A percentile compares a stretch with the other conserved stretches of the same genome.
phyloP scores from a whole-genome alignment of 331 rosid genomes.

The Quercus tomentella region DNA sequence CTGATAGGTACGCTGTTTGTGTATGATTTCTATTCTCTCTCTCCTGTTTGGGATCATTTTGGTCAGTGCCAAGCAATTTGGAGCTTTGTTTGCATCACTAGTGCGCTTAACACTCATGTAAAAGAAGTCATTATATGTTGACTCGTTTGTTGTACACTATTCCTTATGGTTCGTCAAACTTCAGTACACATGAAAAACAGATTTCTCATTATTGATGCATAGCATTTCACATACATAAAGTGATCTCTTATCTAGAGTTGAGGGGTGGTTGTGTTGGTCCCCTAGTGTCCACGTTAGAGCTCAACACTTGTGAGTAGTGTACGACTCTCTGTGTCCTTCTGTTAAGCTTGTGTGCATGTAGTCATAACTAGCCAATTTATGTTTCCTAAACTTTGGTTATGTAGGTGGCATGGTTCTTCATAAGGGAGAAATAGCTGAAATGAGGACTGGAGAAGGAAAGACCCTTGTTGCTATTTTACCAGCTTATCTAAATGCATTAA shows the following conservation, averaged over 20 bases:
- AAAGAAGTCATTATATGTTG: background rate
- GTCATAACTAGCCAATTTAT: background rate
- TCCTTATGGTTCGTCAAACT: background rate
- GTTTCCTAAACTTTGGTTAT: constrained; percentile 17
- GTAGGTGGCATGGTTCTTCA: constrained; percentile 97
- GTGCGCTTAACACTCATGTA: background rate
- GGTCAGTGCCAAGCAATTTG: background rate
- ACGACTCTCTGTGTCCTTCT: background rate
- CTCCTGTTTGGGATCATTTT: background rate
- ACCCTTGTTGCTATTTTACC: constrained; percentile 95
- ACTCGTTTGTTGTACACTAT: background rate
- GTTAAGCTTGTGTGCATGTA: background rate
- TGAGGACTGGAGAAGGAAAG: constrained; percentile 99
- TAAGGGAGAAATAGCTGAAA: constrained; percentile 96
- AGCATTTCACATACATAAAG: background rate
- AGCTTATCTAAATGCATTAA: constrained; percentile 85
- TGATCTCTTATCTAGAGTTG: background rate
- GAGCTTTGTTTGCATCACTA: background rate
- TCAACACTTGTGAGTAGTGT: background rate
- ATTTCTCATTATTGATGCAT: background rate
- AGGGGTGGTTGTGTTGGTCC: background rate
- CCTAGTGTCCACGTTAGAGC: background rate
- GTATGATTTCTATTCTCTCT: background rate
- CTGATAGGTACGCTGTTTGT: constrained; percentile 48
- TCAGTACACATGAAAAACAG: background rate